Conservation (phyloP, 371 early-diverging fungal genomes). For the Mortierella sp. region DNA sequence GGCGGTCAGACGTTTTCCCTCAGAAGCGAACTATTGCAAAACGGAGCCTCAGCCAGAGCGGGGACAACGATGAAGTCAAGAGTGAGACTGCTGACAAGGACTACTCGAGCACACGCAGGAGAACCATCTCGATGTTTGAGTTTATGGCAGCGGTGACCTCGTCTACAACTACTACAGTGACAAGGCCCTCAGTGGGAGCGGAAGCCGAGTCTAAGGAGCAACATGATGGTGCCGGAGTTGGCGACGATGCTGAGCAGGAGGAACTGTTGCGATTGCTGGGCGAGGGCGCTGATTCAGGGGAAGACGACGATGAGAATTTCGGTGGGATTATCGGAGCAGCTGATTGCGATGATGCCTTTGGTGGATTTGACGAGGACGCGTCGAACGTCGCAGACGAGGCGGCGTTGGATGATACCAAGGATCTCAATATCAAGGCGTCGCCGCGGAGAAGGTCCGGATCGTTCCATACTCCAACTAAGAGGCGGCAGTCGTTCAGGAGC, state of each 20-base stretch:
- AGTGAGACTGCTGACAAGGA: neutral
- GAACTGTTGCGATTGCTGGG: slow-evolving; percentile 32
- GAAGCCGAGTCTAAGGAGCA: neutral
- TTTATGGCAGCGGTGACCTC: slow-evolving; percentile 2
- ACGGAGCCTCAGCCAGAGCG: slow-evolving; percentile 12
- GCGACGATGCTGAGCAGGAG: slow-evolving; percentile 28
- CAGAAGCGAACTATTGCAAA: slow-evolving; percentile 18
- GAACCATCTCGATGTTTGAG: slow-evolving; percentile 25
- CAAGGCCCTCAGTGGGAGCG: neutral
- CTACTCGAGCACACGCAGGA: neutral
- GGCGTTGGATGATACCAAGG: neutral
- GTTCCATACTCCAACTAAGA: slow-evolving; percentile 24
- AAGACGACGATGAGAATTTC: slow-evolving; percentile 10
- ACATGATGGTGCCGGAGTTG: neutral
- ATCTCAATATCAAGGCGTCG: neutral
- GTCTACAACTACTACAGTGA: neutral
- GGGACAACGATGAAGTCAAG: neutral
- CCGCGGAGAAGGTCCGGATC: slow-evolving; percentile 13
- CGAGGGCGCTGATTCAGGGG: slow-evolving; percentile 11
- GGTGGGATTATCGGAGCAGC: neutral
- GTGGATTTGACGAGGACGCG: neutral
- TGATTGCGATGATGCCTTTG: neutral
- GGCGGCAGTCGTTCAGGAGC: slow-evolving; percentile 25
- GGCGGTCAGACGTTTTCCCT: slow-evolving; percentile 31
- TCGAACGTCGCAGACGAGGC: neutral